Evolutionary conservation across 176 grass and related monocot genomes (phyloP).

Genomic region (Oryza glumipatula): DNA sequence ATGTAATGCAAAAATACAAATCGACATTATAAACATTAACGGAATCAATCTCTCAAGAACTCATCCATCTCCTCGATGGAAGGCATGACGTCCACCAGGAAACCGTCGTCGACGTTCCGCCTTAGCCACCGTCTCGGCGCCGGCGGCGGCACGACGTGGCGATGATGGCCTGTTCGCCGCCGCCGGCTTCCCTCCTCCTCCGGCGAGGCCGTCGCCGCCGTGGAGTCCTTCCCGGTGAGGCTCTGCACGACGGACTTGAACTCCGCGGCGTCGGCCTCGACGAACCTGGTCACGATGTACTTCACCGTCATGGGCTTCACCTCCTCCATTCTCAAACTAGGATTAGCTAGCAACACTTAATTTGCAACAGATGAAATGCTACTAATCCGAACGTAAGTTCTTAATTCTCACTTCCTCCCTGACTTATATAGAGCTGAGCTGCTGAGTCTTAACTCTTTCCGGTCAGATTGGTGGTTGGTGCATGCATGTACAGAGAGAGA

Average conservation of each 20-base stretch:
- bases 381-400: no score
- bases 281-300: conserved; percentile 47
- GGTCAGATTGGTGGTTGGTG: no score
- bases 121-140: neutral
- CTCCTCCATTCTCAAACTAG: conserved; percentile 14
- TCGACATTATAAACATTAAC: no score
- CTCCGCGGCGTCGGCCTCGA: conserved; percentile 43
- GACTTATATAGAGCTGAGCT: no score
- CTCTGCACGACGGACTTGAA: conserved; percentile 61
- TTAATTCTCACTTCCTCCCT: no score
- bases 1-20: neutral
- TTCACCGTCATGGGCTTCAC: conserved; percentile 45
- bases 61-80: neutral
- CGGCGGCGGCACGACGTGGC: neutral
- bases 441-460: no score
- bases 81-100: conserved; percentile 27
- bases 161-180: neutral
- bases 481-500: no score
- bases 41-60: no score
- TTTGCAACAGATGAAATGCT: neutral
- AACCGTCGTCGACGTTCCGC: neutral
- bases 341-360: neutral
- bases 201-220: neutral
- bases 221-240: conserved; percentile 53
- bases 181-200: neutral